phyloP scores from a whole-genome alignment of 179 eudicot genomes.

The Silene vulgaris region DNA sequence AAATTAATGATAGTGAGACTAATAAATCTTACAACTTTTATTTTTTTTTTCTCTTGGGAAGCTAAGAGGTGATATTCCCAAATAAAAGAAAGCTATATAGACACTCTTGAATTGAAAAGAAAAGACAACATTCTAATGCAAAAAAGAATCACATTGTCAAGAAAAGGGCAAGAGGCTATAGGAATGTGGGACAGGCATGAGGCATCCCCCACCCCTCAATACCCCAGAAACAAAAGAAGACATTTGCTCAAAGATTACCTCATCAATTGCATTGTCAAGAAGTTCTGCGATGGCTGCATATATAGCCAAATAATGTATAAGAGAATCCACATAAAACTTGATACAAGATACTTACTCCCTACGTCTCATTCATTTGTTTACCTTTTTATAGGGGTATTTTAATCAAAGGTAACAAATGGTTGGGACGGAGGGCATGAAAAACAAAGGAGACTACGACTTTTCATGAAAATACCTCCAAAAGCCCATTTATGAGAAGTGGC shows the following conservation, averaged over 20 bases:
- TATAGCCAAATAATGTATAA: constrained; percentile 16
- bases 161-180: not conserved
- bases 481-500: constrained; percentile 99
- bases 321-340: not conserved
- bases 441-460: constrained; percentile 7
- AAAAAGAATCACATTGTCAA: not conserved
- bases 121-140: not conserved
- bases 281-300: constrained; percentile 89
- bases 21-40: not conserved
- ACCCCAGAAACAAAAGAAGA: not conserved
- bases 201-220: too few relatives aligned
- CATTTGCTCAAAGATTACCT: constrained; percentile 41
- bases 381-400: too few relatives aligned
- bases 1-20: not conserved
- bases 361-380: too few relatives aligned
- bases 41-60: not conserved
- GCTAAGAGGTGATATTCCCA: not conserved
- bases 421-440: not conserved
- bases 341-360: not conserved
- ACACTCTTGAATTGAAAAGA: not conserved
- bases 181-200: not conserved
- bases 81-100: not conserved
- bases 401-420: too few relatives aligned
- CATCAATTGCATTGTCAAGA: constrained; percentile 87
- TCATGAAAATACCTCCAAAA: constrained; percentile 67